Evolutionary conservation across 106 monocot species (phyloP).

Genomic region (Alisma plantagoaquatica): DNA sequence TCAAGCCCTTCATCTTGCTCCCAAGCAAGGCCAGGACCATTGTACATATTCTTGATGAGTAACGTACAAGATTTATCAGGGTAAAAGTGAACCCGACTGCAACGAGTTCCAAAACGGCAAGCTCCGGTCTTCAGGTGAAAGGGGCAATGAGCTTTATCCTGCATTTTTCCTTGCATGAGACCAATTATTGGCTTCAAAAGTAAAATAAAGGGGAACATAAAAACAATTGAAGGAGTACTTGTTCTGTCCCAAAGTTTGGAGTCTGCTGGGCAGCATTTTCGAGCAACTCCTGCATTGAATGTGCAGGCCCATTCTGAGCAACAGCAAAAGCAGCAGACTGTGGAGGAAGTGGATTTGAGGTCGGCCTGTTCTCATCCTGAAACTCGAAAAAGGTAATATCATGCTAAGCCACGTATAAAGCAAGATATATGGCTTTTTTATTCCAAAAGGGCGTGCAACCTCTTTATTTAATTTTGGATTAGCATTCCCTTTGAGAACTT

Average conservation of each 20-base stretch:
- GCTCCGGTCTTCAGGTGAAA: constrained; percentile 96
- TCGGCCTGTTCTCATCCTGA: constrained; percentile 85
- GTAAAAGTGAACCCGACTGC: constrained; percentile 91
- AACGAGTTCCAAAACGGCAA: constrained; percentile 82
- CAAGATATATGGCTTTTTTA: too few species aligned
- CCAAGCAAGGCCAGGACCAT: constrained; percentile 86
- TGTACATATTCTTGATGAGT: constrained; percentile 94
- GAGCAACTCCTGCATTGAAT: constrained; percentile 53
- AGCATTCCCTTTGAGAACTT: constrained; percentile 34
- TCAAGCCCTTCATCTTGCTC: constrained; percentile 99
- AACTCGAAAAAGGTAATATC: constrained; percentile 16
- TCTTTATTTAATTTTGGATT: constrained; percentile 15
- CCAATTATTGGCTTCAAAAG: too few species aligned
- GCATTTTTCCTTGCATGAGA: too few species aligned
- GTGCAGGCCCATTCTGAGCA: constrained; percentile 15
- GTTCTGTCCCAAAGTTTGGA: constrained; percentile 98
- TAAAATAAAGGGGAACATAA: too few species aligned
- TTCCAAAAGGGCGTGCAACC: too few species aligned
- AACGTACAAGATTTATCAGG: constrained; percentile 93
- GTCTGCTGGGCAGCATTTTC: constrained; percentile 70
- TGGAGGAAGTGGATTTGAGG: constrained; percentile 92
- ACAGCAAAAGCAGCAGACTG: constrained; percentile 60
- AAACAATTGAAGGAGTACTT: too few species aligned
- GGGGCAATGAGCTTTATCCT: constrained; percentile 99
- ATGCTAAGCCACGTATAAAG: too few species aligned